Evolutionary conservation across 2,329 filamentous ascomycete genomes (phyloP), one percentile per base, ranked within the genome.

Genomic region (Sporothrix protearum): DNA sequence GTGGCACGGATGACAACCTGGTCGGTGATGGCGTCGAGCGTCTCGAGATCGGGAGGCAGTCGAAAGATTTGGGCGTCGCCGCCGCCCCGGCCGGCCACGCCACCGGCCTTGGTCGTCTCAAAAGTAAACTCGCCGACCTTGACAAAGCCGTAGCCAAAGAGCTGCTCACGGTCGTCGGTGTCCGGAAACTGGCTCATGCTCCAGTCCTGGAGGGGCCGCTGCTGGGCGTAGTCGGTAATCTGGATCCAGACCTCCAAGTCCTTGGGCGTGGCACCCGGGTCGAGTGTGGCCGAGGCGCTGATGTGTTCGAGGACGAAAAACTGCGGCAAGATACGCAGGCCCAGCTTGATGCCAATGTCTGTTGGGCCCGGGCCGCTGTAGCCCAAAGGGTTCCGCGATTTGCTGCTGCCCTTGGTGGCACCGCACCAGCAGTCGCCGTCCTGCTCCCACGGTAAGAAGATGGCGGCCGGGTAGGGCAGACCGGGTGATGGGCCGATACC

Each of bases 341-440:
- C 83, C 22, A 90, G 84, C 53, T 88, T 80, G 22, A 96, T 87
- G 9, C 86, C 87, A 19, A 98, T 82, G 69, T 88, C 87, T 1
- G 89, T 88, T 49, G 88, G 87, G 66, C 78, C 77, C 12, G 80
- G 80, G 19, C 81, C 12, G 77, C 74, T 0, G 63, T 53, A 1
- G 49, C 36, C 47, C 19, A 1, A 42, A 1, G 45, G 25, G 2
- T 16, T 59, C 12, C 57, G 47, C 10, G 33, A n/a, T n/a, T n/a
- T 19, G 33, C 30, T 22, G 59, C 59, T 45, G 51, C 22, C 39
- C 42, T 36, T 53, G 0, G 81, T 81, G 3, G 83, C 85, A 4
- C 91, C 89, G 79, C 95, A 98, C 92, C 93, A 98, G 80, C 93
- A 96, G 73, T 98, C 92, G 25, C 92, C 92, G 45, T 91, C 86